Conservation (phyloP, 257 asterid genomes). For the Cinchona pubescens region DNA sequence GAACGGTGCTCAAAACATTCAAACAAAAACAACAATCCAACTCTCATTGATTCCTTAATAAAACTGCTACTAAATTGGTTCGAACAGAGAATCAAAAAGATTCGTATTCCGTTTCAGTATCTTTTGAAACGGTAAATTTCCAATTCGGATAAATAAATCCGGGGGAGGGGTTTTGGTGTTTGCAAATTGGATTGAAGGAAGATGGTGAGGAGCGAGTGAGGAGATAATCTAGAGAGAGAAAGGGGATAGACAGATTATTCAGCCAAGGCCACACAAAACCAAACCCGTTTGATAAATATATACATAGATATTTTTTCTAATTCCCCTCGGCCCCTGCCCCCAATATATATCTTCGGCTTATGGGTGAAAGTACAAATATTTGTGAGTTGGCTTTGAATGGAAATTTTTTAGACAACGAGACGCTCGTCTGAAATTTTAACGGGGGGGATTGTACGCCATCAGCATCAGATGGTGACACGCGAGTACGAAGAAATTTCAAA, state of each 20-base stretch:
- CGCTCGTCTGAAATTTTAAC: too few relatives aligned
- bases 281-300: background rate
- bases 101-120: background rate
- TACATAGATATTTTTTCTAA: too few relatives aligned
- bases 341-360: too few relatives aligned
- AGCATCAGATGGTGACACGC: background rate
- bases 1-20: conserved; percentile 21
- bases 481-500: too few relatives aligned
- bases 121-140: background rate
- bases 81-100: conserved; percentile 5
- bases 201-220: conserved; percentile 2
- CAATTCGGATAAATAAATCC: background rate
- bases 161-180: conserved; percentile 5
- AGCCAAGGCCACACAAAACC: conserved; percentile 27
- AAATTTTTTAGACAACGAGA: too few relatives aligned
- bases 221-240: conserved; percentile 32
- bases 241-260: conserved; percentile 4
- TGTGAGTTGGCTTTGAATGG: background rate
- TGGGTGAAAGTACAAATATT: background rate
- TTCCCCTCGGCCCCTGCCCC: too few relatives aligned
- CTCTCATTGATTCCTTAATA: conserved; percentile 5
- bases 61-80: background rate
- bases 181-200: conserved; percentile 13
- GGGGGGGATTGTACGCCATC: too few relatives aligned
- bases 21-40: conserved; percentile 14